Conservation (phyloP, 2,329 filamentous ascomycete species). For the Penicillium sp. region DNA sequence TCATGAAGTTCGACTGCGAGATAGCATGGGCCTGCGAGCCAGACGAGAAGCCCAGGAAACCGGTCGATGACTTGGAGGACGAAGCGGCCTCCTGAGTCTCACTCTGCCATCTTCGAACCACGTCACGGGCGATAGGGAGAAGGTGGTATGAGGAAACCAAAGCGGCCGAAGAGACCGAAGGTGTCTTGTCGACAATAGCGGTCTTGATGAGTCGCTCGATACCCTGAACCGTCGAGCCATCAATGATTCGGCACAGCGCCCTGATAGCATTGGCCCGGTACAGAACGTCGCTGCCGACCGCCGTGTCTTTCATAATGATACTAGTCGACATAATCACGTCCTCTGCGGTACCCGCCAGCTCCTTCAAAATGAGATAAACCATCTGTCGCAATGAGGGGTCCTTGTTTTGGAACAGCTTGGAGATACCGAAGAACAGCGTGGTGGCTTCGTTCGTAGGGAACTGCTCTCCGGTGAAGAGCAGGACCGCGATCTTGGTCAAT, state of each 20-base stretch:
- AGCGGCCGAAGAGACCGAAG: slow-evolving; percentile 91
- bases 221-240: slow-evolving; percentile 91
- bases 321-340: slow-evolving; percentile 99
- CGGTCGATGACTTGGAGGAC: slow-evolving; percentile 77
- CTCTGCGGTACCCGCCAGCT: slow-evolving; percentile 88
- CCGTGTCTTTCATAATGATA: slow-evolving; percentile 99
- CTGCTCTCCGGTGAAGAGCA: slow-evolving; percentile 93
- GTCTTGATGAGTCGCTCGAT: slow-evolving; percentile 99
- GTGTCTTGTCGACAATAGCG: slow-evolving; percentile 97
- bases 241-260: slow-evolving; percentile 92
- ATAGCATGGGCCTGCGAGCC: slow-evolving; percentile 64
- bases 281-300: slow-evolving; percentile 86
- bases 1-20: slow-evolving; percentile 88
- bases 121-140: slow-evolving; percentile 89
- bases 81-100: slow-evolving; percentile 96
- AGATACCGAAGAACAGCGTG: slow-evolving; percentile 97
- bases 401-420: slow-evolving; percentile 99
- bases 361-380: slow-evolving; percentile 98
- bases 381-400: slow-evolving; percentile 97
- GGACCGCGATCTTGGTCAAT: slow-evolving; percentile 91
- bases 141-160: slow-evolving; percentile 97
- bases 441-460: slow-evolving; percentile 98
- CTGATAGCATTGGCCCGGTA: slow-evolving; percentile 95
- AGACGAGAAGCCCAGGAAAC: slow-evolving; percentile 91
- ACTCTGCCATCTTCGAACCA: slow-evolving; percentile 95